Evolutionary conservation across 148 eudicot species (phyloP), one percentile per base, ranked within the genome.

Genomic region (Silene uniflora): DNA sequence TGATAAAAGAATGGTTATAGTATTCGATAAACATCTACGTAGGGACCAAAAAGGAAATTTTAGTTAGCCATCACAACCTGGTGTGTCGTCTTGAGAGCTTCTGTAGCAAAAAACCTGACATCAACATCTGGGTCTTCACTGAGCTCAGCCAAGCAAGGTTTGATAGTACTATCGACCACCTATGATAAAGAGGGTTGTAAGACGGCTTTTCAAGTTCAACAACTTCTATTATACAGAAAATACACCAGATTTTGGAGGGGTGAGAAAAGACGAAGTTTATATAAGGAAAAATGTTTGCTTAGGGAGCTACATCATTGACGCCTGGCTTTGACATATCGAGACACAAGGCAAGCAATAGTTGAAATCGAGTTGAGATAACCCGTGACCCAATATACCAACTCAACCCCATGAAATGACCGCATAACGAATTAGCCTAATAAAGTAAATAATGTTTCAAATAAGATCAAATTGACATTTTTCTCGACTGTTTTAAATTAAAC

Each of bases 41-140:
- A 72, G 74, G 19, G 29, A 2, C 24, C 71, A 62, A 46, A 32
- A 54, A 2, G 49, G 3, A n/a, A 72, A 14, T 27, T 75, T 76
- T 80, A 80, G 73, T 79, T 80, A 80, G 73, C 60, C 83, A 80
- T 80, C 21, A 72, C 83, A 47, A 66, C 76, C 11, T 80, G 79
- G 21, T 76, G 73, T 5, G 79, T 80, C 21, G 66, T 64, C 69
- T 76, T 76, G 10, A 81, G 71, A 19, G 83, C 83, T 81, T 77
- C 71, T 73, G 80, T 77, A 2, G 83, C 83, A 6, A 81, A 81
- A 73, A 46, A 81, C 58, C 83, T 76, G 75, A 81, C 83, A 42
- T 81, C 83, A 4, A 81, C 83, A 62, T 81, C 83, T 21, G 83
- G 83, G 58, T 81, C 83, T 81, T 81, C 83, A 67, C 83, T 81